Conservation (phyloP, 2,329 filamentous ascomycete species). For the Hirsutella minnesotensis region DNA sequence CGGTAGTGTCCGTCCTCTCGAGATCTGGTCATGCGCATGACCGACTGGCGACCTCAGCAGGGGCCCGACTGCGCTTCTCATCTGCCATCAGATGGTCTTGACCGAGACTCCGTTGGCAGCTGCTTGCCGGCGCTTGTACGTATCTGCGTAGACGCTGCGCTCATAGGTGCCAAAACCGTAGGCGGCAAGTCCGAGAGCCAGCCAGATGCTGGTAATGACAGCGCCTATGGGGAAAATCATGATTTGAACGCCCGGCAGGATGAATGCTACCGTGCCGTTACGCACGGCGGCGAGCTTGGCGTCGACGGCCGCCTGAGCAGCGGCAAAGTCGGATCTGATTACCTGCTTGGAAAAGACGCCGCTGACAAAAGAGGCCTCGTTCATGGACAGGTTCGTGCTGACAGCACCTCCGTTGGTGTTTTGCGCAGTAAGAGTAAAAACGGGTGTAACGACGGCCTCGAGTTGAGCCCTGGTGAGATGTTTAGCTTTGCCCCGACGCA, state of each 20-base stretch:
- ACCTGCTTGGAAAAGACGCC: constrained; percentile 55
- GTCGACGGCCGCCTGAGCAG: constrained; percentile 38
- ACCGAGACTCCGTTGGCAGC: not conserved
- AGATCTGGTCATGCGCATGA: no score
- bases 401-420: constrained; percentile 38
- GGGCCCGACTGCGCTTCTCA: not conserved
- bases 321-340: constrained; percentile 35
- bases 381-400: constrained; percentile 53
- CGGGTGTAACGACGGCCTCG: constrained; percentile 53
- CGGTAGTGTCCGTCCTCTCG: no score
- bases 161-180: constrained; percentile 56
- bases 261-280: constrained; percentile 48
- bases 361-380: constrained; percentile 59
- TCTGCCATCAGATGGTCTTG: not conserved
- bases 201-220: constrained; percentile 54
- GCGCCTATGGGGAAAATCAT: constrained; percentile 60
- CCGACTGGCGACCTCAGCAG: no score
- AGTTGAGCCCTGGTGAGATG: constrained; percentile 35
- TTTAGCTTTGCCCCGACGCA: not conserved
- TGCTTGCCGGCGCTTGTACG: constrained; percentile 33
- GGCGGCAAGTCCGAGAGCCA: constrained; percentile 40
- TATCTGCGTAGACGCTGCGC: constrained; percentile 53
- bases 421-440: constrained; percentile 52
- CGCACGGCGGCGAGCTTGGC: constrained; percentile 29
- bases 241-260: constrained; percentile 56